Conservation (phyloP, 1,139 yeast species). For the Pneumocystis oryctolagi region DNA sequence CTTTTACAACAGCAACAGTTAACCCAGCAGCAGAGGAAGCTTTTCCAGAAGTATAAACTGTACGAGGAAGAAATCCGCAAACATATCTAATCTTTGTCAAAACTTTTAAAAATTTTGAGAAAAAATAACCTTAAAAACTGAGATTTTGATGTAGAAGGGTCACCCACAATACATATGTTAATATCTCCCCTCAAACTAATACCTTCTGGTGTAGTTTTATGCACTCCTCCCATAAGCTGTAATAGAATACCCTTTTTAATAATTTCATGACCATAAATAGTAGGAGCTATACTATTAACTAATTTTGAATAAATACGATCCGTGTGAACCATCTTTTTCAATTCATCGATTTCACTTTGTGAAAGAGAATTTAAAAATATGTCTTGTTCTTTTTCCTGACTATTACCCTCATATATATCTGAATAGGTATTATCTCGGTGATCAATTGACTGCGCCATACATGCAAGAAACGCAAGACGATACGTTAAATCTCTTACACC, state of each 20-base stretch:
- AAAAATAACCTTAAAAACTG: constrained; percentile 54
- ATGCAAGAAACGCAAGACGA: constrained; percentile 78
- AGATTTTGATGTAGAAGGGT: constrained; percentile 94
- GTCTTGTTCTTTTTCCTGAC: constrained; percentile 50
- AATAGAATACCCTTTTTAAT: constrained; percentile 82
- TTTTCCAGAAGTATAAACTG: constrained; percentile 94
- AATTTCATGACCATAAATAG: constrained; percentile 91
- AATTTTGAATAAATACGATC: constrained; percentile 72
- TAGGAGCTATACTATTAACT: constrained; percentile 86
- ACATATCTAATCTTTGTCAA: constrained; percentile 35
- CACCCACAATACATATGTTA: constrained; percentile 93
- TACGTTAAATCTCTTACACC: constrained; percentile 94
- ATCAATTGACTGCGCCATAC: constrained; percentile 47
- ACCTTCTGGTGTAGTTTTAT: constrained; percentile 85
- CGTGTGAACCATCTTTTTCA: constrained; percentile 83
- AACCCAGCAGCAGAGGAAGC: constrained; percentile 98
- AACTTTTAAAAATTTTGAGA: not conserved
- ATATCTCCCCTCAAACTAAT: constrained; percentile 93
- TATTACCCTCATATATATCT: constrained; percentile 34
- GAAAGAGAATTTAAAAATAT: constrained; percentile 65
- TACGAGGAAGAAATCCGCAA: constrained; percentile 79
- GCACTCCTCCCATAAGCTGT: constrained; percentile 92
- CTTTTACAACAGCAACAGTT: constrained; percentile 95
- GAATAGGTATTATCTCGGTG: constrained; percentile 22
- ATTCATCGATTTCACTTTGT: constrained; percentile 67